phyloP scores from a whole-genome alignment of 208 protist species.

The Acanthamoeba royreba region DNA sequence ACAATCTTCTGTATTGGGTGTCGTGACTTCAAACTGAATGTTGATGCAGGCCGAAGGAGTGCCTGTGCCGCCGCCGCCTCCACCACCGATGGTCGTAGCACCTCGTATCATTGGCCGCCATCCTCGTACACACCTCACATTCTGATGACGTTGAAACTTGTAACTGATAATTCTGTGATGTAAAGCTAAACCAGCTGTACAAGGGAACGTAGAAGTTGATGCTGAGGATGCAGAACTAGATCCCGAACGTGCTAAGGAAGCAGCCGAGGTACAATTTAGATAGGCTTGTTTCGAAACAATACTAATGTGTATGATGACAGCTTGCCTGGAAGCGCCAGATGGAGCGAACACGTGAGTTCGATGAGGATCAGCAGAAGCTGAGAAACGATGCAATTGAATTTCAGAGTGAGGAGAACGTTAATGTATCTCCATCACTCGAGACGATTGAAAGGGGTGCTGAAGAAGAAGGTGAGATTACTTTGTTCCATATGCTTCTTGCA shows the following conservation, averaged over 20 bases:
- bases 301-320: neutral
- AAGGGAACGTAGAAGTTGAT: neutral
- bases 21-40: neutral
- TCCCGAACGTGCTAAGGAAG: constrained; percentile 42
- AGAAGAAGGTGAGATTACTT: neutral
- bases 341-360: constrained; percentile 51
- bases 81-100: neutral
- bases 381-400: neutral
- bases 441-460: neutral
- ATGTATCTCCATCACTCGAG: neutral
- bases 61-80: neutral
- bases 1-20: neutral
- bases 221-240: constrained; percentile 38
- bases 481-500: neutral
- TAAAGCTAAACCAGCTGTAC: neutral
- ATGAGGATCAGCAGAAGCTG: constrained; percentile 52
- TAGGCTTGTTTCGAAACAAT: neutral
- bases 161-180: neutral
- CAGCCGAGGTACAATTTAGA: neutral
- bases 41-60: neutral
- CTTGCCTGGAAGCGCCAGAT: constrained; percentile 53
- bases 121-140: no score
- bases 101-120: neutral
- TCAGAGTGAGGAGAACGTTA: neutral
- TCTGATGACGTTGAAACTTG: no score